Base-by-base conservation (phyloP, 768 basidiomycete species). In the Podaxis sp. region DNA sequence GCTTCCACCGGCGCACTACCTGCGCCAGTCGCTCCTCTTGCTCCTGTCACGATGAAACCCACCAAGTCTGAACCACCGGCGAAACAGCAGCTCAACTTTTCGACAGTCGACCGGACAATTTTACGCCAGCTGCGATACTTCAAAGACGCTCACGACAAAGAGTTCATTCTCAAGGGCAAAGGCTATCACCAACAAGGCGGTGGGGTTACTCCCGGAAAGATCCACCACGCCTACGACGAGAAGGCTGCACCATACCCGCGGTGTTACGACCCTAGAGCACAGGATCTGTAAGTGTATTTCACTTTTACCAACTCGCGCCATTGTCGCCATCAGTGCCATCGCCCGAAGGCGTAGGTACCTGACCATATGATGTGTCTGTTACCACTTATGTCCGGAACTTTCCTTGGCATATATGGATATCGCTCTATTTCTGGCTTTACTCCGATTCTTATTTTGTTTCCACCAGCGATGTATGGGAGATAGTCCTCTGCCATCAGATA, bases 401-500 rank as follows among this genome's bases (percentile, higher is more conserved):
- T 61, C 54, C 32, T 61, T 42, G 38, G 37, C 51, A 28, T 16
- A 44, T 18, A 27, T 25, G n/a, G 40, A 37, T 46, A 57, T 56
- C 32, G n/a, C 16, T 37, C 54, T 42, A 23, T 48, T 36, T 38
- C 7, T 37, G 27, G 44, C 5, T 28, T n/a, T 42, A 16, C 44
- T 52, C 51, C 23, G 27, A 28, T 42, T 37, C 27, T 27, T 40
- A 32, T 11, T 40, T 50, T 47, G 37, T 16, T 37, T 28, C 48
- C 25, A 65, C 56, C 67, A 90, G 89, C 63, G 89, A 90, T 65
- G 80, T 86, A 18, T 88, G 88, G 86, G 87, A 89, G 69, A 83
- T 80, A 16, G 71, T 78, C 55, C 83, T 82, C 64, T 76, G 77
- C 58, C 77, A 79, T 53, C 80, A 82, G 54, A 73, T 83, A 10